phyloP scores from a whole-genome alignment of 177 flowering plant genomes.

The Vitis hybrid region DNA sequence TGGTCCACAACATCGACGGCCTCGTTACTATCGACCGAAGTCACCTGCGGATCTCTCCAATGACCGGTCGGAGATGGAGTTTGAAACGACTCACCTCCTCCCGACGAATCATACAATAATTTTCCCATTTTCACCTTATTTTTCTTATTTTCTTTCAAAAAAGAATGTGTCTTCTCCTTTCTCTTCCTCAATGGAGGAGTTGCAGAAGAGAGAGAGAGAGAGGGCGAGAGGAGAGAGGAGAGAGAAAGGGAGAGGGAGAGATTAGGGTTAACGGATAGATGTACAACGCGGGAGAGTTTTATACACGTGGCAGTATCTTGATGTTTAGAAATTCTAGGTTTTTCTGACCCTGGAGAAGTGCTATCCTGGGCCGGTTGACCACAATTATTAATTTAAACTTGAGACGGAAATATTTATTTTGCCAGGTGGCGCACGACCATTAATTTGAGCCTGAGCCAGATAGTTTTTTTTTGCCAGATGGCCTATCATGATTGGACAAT shows the following conservation, averaged over 20 bases:
- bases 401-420: too few relatives aligned
- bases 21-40: slow-evolving; percentile 14
- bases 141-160: not conserved
- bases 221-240: not conserved
- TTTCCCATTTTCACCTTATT: slow-evolving; percentile 42
- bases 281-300: slow-evolving; percentile 10
- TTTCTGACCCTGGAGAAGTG: not conserved
- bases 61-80: slow-evolving; percentile 29
- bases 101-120: slow-evolving; percentile 50
- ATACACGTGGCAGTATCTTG: slow-evolving; percentile 26
- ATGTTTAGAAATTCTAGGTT: not conserved
- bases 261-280: slow-evolving; percentile 37
- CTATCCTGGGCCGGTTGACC: not conserved
- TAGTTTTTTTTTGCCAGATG: too few relatives aligned
- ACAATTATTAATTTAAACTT: not conserved
- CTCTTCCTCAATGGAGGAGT: slow-evolving; percentile 7
- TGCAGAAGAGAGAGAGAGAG: slow-evolving; percentile 24
- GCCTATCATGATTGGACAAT: not conserved
- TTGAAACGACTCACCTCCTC: slow-evolving; percentile 23
- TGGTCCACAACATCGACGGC: slow-evolving; percentile 14
- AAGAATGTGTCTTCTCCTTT: not conserved
- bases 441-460: too few relatives aligned
- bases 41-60: slow-evolving; percentile 33
- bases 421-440: not conserved
- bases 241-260: slow-evolving; percentile 10